Conservation (phyloP, 2,329 filamentous ascomycete species). For the Dactylellina sp. region DNA sequence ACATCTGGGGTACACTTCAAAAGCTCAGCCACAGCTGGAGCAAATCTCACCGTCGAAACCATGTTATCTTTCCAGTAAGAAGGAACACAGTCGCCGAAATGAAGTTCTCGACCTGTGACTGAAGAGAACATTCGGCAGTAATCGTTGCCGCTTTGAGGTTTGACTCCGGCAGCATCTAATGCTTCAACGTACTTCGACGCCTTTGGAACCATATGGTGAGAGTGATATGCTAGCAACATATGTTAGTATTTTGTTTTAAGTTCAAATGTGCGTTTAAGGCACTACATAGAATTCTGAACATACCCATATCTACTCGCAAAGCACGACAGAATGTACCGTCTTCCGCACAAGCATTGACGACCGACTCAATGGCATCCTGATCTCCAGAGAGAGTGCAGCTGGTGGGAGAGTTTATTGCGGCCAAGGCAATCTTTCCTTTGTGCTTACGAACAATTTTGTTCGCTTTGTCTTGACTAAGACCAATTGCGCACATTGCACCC, state of each 20-base stretch:
- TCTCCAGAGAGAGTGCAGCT: conserved; percentile 61
- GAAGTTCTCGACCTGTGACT: conserved; percentile 59
- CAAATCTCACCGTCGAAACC: conserved; percentile 63
- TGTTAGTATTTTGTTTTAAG: conserved; percentile 58
- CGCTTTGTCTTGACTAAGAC: conserved; percentile 62
- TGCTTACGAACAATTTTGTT: conserved; percentile 40
- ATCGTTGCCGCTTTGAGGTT: conserved; percentile 53
- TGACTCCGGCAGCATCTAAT: conserved; percentile 39
- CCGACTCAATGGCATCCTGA: conserved; percentile 61
- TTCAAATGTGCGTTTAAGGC: no score
- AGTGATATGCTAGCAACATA: conserved; percentile 65
- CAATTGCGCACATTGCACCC: conserved; percentile 64
- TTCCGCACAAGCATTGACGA: conserved; percentile 60
- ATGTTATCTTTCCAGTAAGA: conserved; percentile 62
- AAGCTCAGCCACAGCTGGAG: conserved; percentile 61
- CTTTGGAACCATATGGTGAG: conserved; percentile 63
- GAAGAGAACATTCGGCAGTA: conserved; percentile 59
- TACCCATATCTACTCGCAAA: conserved; percentile 33
- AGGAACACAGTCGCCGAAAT: conserved; percentile 59
- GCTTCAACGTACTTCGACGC: conserved; percentile 62
- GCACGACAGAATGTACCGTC: conserved; percentile 33
- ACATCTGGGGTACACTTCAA: conserved; percentile 40
- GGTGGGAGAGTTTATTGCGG: conserved; percentile 61
- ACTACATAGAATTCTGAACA: not conserved
- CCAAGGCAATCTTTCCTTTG: conserved; percentile 44